A percentile compares a stretch with the other conserved stretches of the same genome.
Evolutionary conservation across 352 stramenopile species (phyloP).

Genomic region (Phytopythium ostracodes): DNA sequence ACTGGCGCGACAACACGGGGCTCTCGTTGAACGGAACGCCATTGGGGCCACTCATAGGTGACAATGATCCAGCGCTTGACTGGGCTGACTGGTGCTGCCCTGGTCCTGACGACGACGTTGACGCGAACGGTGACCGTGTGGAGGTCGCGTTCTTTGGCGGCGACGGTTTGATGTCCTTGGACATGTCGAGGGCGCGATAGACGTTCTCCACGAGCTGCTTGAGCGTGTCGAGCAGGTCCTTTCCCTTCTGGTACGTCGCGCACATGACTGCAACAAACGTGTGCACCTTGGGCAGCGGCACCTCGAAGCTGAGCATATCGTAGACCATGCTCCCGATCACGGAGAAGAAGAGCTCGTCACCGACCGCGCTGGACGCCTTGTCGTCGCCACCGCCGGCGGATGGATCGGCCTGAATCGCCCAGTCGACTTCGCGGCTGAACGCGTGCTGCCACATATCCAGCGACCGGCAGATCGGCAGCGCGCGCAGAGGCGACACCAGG

Average conservation of each 20-base stretch:
- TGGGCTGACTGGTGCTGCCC: background rate
- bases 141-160: conserved; percentile 16
- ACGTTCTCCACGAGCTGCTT: conserved; percentile 83
- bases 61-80: background rate
- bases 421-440: conserved; percentile 74
- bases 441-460: conserved; percentile 86
- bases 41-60: background rate
- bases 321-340: conserved; percentile 79
- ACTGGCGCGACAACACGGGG: conserved; percentile 44
- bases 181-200: conserved; percentile 71
- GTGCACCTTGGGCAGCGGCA: conserved; percentile 63
- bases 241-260: conserved; percentile 73
- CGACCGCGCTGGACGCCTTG: conserved; percentile 26
- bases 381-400: conserved; percentile 21
- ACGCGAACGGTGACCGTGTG: background rate
- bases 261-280: conserved; percentile 83
- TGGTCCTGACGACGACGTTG: background rate
- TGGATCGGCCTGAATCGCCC: conserved; percentile 36
- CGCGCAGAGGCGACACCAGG: conserved; percentile 51
- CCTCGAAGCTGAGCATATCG: conserved; percentile 83
- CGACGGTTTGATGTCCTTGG: conserved; percentile 54
- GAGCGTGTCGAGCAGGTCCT: conserved; percentile 63
- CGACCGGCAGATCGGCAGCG: conserved; percentile 66
- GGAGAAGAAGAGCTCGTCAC: conserved; percentile 79
- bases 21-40: conserved; percentile 23